phyloP scores from a whole-genome alignment of 306 rosid species.

The Luffa aegyptiaca region DNA sequence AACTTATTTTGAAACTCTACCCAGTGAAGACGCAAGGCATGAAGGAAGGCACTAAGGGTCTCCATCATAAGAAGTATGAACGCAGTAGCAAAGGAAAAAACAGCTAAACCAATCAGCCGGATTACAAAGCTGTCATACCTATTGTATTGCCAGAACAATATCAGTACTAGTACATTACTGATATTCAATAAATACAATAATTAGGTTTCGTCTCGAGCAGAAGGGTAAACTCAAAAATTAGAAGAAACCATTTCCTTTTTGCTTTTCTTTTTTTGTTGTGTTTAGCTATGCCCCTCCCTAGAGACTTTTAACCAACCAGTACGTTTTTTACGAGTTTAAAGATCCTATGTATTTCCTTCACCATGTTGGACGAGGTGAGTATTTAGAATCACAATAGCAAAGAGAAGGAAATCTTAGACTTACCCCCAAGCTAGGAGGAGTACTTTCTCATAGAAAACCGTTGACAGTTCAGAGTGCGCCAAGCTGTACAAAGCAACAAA shows the following conservation, averaged over 20 bases:
- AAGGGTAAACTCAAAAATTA: background rate
- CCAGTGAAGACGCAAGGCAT: slow-evolving; percentile 99
- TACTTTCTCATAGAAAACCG: slow-evolving; percentile 97
- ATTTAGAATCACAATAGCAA: background rate
- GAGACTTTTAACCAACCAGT: background rate
- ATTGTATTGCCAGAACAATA: slow-evolving; percentile 32
- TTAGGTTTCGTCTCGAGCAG: background rate
- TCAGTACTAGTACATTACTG: slow-evolving; percentile 5
- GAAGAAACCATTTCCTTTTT: background rate
- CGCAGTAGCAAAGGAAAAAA: slow-evolving; percentile 93
- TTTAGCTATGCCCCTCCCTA: background rate
- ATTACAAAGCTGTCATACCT: slow-evolving; percentile 78
- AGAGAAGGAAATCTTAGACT: slow-evolving; percentile 25
- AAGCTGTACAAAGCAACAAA: slow-evolving; percentile 50
- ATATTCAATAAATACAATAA: background rate
- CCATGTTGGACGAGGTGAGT: background rate
- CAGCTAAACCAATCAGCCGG: slow-evolving; percentile 77
- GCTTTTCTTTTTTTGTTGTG: too few species aligned
- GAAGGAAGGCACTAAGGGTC: slow-evolving; percentile 95
- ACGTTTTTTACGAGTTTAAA: background rate
- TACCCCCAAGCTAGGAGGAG: slow-evolving; percentile 98
- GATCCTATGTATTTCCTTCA: background rate
- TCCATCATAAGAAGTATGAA: slow-evolving; percentile 99
- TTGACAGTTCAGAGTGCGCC: slow-evolving; percentile 97
- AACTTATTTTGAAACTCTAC: slow-evolving; percentile 94